Conservation (phyloP, 2,329 filamentous ascomycete species). For the Cadophora malorum region DNA sequence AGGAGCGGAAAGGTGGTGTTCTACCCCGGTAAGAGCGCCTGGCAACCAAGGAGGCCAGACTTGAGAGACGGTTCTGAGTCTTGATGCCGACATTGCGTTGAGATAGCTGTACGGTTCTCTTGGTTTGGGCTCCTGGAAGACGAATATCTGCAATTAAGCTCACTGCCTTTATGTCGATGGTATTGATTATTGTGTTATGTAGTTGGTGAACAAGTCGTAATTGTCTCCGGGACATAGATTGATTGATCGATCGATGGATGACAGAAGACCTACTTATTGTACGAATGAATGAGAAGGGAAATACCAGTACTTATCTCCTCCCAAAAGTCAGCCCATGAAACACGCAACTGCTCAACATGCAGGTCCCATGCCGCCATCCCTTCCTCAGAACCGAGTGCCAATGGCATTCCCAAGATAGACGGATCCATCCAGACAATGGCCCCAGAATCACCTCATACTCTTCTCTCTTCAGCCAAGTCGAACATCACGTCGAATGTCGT, state of each 20-base stretch:
- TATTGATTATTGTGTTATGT: constrained; percentile 1
- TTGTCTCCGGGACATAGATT: constrained; percentile 14
- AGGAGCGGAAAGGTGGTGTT: constrained; percentile 15
- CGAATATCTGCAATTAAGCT: not conserved
- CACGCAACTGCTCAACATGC: constrained; percentile 8
- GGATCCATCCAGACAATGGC: not conserved
- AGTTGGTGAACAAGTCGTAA: not conserved
- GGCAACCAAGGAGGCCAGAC: constrained; percentile 34
- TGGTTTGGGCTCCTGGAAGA: not conserved
- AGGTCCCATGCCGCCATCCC: not conserved
- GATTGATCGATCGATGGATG: not conserved
- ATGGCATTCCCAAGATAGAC: constrained; percentile 6
- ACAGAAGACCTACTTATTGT: constrained; percentile 1
- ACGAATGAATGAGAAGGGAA: not conserved
- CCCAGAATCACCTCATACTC: constrained; percentile 12
- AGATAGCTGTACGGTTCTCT: not conserved
- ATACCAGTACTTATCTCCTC: constrained; percentile 3
- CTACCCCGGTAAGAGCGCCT: constrained; percentile 26
- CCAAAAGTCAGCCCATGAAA: constrained; percentile 11
- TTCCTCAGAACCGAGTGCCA: constrained; percentile 7
- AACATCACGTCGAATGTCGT: not conserved
- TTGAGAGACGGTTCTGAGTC: constrained; percentile 22
- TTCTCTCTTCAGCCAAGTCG: not conserved
- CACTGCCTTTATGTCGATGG: not conserved
- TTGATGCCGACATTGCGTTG: constrained; percentile 22